Evolutionary conservation across 768 basidiomycete genomes (phyloP), one percentile per base, ranked within the genome.

Genomic region (Pilatotrama ljubarskyi): DNA sequence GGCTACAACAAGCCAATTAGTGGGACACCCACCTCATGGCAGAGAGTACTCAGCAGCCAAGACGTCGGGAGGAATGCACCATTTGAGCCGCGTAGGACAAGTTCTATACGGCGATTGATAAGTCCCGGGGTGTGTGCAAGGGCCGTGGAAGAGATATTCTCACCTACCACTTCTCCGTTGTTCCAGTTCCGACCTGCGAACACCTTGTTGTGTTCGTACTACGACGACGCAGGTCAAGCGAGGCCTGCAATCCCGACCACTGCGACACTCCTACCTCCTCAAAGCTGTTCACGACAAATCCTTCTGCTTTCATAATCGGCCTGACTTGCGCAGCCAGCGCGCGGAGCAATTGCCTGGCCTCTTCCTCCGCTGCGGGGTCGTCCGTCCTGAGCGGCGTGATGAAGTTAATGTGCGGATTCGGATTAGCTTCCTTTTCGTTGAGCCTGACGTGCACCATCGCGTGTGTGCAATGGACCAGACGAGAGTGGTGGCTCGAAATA

Each of bases 161-260:
- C 62, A 89, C 90, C 91, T 58, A 94, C 75, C 10, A 84, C 86
- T 73, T 94, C 91, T 3, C 92, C 92, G 57, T 78, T 78, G 64
- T 91, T 90, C 91, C 91, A 94, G 69, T 93, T 93, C 48, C 91
- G 79, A 1, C 91, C 92, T 5, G 85, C 82, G 72, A 93, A 93
- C 6, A 93, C 88, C 14, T 64, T 67, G 68, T 93, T 93, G 67
- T 83, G 81, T 68, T 91, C 87, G 64, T 93, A 93, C 90, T 93
- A 66, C 17, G 24, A 20, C 15, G 18, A 49, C 15, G 36, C 37
- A 8, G 9, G 7, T 36, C 9, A 3, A 17, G 9, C 20, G 25
- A 9, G 6, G 24, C 3, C 20, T 20, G 35, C 4, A 10, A 4
- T 40, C 13, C 6, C 15, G 15, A 5, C 37, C 15, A 4, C 2